Base-by-base conservation (phyloP, 805 yeast genomes). In the Yarrowia deformans region DNA sequence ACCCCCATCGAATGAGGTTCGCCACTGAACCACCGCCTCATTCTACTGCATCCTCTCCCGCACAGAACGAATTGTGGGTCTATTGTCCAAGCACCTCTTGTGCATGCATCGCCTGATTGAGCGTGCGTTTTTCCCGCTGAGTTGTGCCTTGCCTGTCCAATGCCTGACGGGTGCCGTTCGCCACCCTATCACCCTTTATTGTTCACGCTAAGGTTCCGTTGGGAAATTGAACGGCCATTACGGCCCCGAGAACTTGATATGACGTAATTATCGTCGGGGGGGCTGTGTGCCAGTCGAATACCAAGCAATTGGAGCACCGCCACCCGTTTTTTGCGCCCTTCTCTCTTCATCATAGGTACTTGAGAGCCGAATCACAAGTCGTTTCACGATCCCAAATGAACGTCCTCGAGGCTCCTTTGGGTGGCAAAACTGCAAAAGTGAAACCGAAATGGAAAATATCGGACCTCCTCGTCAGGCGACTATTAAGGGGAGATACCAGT, bases 111-210 rank as follows among this genome's bases (percentile, higher is more conserved):
- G 48, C 63, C 48, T 56, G 63, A 56, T 56, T 29, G 63, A 23
- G 39, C 48, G 63, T 56, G 63, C 63, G 48, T 40, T 40, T 56
- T 56, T 56, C 63, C 63, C 63, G 63, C 43, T 42, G 37, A 29
- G 29, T 40, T 40, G 63, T 56, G 63, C 63, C 63, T 56, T 56
- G 63, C 63, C 63, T 56, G 48, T 56, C 46, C 48, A 40, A 56
- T 56, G 63, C 63, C 13, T 55, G 48, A 23, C 14, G 23, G 48
- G 48, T 42, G 63, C 63, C 63, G 63, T 56, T 56, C 63, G 63
- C 63, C 63, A 56, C 63, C 49, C 48, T 71, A 23, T 64, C n/a
- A 8, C 75, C n/a, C 45, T 39, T 19, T 63, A 69, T 23, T 69
- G 34, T 54, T 49, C 35, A 10, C 29, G 34, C 35, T 61, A 56